These are phyloP conservation scores for Tetrapisispora fleetii DNA, from an alignment of 805 yeast genomes.

Conservation along the genomic window DNA sequence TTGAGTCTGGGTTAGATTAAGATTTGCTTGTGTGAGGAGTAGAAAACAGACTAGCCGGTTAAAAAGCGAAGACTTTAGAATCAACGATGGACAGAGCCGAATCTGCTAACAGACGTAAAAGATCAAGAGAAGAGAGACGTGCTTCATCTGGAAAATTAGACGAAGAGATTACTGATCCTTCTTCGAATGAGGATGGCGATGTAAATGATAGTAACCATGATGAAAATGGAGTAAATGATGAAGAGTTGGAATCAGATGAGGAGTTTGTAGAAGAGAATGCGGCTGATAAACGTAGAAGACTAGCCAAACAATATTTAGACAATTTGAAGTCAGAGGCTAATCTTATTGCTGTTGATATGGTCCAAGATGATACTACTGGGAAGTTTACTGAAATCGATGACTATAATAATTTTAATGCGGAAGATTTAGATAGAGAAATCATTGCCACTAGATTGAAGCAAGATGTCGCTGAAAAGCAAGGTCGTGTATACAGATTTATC, in stretches of 20 bases:
- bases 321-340: slow-evolving; percentile 56
- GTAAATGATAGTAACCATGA: slow-evolving; percentile 30
- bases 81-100: slow-evolving; percentile 1
- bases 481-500: slow-evolving; percentile 63
- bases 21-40: too few relatives aligned
- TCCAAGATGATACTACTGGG: slow-evolving; percentile 6
- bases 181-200: slow-evolving; percentile 40
- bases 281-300: slow-evolving; percentile 86
- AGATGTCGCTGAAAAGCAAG: slow-evolving; percentile 86
- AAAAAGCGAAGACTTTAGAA: not conserved
- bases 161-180: slow-evolving; percentile 45
- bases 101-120: slow-evolving; percentile 10
- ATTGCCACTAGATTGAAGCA: slow-evolving; percentile 68
- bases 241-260: slow-evolving; percentile 53
- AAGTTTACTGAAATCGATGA: slow-evolving; percentile 22
- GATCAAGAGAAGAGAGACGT: slow-evolving; percentile 16
- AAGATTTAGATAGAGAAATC: slow-evolving; percentile 81
- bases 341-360: slow-evolving; percentile 23
- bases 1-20: too few relatives aligned
- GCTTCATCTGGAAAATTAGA: slow-evolving; percentile 24
- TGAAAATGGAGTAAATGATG: slow-evolving; percentile 28
- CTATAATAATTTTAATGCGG: slow-evolving; percentile 67
- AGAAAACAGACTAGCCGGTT: too few relatives aligned
- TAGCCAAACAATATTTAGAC: slow-evolving; percentile 86
- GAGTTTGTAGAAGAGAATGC: slow-evolving; percentile 69